phyloP scores from a whole-genome alignment of 805 yeast genomes.

The Saccharomycopsis microspora region DNA sequence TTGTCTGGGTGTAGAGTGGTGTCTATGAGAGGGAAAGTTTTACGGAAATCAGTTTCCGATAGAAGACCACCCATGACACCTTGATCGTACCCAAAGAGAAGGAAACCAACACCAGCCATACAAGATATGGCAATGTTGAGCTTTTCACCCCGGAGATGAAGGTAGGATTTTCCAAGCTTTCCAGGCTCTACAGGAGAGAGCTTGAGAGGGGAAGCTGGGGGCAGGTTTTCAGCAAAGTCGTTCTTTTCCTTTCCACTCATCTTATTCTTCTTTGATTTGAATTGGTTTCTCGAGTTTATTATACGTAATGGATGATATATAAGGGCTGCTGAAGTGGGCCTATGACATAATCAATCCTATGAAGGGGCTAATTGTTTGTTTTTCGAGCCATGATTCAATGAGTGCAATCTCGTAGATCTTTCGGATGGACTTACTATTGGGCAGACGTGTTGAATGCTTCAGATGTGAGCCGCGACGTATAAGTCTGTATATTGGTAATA shows the following conservation, averaged over 20 bases:
- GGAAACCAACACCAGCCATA: conserved; percentile 54
- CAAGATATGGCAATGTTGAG: conserved; percentile 39
- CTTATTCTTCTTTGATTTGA: background rate
- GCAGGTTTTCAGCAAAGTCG: too few relatives aligned
- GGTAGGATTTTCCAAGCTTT: too few relatives aligned
- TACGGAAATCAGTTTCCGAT: conserved; percentile 49
- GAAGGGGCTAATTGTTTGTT: too few relatives aligned
- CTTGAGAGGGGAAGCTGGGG: too few relatives aligned
- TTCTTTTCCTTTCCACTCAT: background rate
- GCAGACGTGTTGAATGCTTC: too few relatives aligned
- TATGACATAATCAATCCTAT: too few relatives aligned
- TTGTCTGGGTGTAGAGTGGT: conserved; percentile 23
- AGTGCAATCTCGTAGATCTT: too few relatives aligned
- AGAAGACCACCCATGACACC: conserved; percentile 64
- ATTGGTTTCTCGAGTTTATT: background rate
- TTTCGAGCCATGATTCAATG: too few relatives aligned
- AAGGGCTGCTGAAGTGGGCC: background rate
- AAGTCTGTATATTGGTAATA: too few relatives aligned
- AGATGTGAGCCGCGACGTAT: too few relatives aligned
- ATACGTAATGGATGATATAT: background rate
- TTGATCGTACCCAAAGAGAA: conserved; percentile 69
- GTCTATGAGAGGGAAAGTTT: conserved; percentile 41
- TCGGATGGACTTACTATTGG: too few relatives aligned
- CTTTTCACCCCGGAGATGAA: conserved; percentile 34
- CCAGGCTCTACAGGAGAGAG: too few relatives aligned